Percentiles rank a stretch among this genome's conserved stretches.
Evolutionary conservation across 768 basidiomycete genomes (phyloP).

Genomic region (Leccinum aurantiacum): DNA sequence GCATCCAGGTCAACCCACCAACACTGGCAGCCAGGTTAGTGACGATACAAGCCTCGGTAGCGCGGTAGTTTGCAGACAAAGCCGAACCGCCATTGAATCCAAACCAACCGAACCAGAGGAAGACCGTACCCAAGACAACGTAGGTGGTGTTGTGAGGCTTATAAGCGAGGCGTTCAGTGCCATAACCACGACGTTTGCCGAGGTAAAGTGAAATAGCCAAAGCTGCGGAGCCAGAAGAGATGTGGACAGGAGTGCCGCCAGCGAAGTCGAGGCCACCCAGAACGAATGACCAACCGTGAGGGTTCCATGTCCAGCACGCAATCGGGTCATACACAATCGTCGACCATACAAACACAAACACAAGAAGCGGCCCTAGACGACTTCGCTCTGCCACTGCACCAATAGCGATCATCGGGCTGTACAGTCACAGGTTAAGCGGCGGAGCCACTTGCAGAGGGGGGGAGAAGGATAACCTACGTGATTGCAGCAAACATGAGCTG

Average conservation of each 20-base stretch:
- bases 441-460: background rate
- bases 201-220: constrained; percentile 90
- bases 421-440: constrained; percentile 16
- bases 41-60: constrained; percentile 85
- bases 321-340: constrained; percentile 92
- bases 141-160: constrained; percentile 93
- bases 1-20: constrained; percentile 91
- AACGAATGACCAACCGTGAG: constrained; percentile 69
- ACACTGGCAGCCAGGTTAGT: constrained; percentile 91
- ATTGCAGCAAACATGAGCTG: constrained; percentile 91
- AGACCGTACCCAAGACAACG: constrained; percentile 88
- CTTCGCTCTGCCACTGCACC: constrained; percentile 92
- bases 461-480: constrained; percentile 50
- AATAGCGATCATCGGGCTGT: constrained; percentile 80
- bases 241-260: constrained; percentile 96
- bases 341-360: constrained; percentile 90
- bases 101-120: constrained; percentile 97
- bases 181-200: constrained; percentile 88
- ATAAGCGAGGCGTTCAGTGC: constrained; percentile 87
- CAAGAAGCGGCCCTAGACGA: constrained; percentile 79
- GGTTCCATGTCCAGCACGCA: constrained; percentile 96
- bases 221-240: constrained; percentile 89
- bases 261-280: constrained; percentile 91
- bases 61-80: constrained; percentile 84
- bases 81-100: constrained; percentile 95